Percentiles rank a stretch among this genome's conserved stretches.
Evolutionary conservation across 2,329 filamentous ascomycete species (phyloP).

Genomic region (Nothophaeocryptopus gaeumannii): DNA sequence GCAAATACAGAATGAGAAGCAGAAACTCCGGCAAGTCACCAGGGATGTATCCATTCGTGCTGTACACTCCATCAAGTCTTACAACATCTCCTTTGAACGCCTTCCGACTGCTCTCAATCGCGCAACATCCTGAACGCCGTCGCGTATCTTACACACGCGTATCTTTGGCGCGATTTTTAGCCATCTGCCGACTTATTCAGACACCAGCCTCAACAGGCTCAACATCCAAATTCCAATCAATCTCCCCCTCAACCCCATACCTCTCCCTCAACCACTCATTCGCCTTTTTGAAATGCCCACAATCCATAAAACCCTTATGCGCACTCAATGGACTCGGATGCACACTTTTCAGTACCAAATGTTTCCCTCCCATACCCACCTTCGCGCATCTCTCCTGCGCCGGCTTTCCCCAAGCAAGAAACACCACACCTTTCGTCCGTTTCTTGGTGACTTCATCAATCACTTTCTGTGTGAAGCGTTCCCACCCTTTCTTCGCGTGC

Average conservation of each 20-base stretch:
- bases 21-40: no score
- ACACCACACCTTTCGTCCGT: constrained; percentile 79
- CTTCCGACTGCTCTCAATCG: no score
- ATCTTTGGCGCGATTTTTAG: no score
- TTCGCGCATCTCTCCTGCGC: constrained; percentile 75
- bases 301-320: constrained; percentile 65
- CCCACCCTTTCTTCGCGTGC: constrained; percentile 86
- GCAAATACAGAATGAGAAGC: no score
- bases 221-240: constrained; percentile 72
- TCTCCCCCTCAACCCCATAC: constrained; percentile 75
- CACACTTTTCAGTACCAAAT: constrained; percentile 80
- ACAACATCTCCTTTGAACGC: no score
- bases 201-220: constrained; percentile 43
- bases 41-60: no score
- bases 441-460: constrained; percentile 82
- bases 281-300: constrained; percentile 74
- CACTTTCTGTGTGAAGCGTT: constrained; percentile 84
- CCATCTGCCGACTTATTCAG: constrained; percentile 15
- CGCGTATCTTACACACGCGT: no score
- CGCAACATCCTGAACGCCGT: no score
- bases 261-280: constrained; percentile 79
- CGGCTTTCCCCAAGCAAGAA: constrained; percentile 87
- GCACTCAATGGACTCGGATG: constrained; percentile 95
- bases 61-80: no score
- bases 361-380: constrained; percentile 64